A percentile compares a stretch with the other conserved stretches of the same genome.
Conservation (phyloP, 1,284 basidiomycete species). For the Somion occarium region DNA sequence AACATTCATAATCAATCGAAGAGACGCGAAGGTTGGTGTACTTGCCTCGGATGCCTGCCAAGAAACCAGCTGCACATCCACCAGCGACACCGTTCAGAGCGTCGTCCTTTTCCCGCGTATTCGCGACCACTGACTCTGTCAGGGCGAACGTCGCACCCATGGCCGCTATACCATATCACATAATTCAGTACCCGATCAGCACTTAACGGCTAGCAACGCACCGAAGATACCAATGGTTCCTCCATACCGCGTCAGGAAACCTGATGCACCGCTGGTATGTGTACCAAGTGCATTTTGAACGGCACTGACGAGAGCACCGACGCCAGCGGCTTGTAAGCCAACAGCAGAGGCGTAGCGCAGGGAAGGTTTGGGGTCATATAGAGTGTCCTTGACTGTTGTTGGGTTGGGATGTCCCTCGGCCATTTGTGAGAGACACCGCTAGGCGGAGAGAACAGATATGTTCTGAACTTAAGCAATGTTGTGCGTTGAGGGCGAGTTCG, state of each 20-base stretch:
- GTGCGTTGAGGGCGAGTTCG: not conserved
- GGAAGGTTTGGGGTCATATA: conserved; percentile 55
- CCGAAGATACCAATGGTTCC: conserved; percentile 82
- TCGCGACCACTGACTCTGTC: conserved; percentile 78
- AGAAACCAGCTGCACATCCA: conserved; percentile 90
- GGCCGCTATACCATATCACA: conserved; percentile 52
- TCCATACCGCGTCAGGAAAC: conserved; percentile 77
- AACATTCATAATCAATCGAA: conserved; percentile 2
- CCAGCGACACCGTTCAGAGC: conserved; percentile 82
- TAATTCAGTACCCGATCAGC: conserved; percentile 9
- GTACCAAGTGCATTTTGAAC: conserved; percentile 82
- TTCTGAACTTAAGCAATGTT: not conserved
- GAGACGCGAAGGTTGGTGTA: conserved; percentile 15
- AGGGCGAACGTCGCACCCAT: conserved; percentile 88
- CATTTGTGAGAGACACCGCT: conserved; percentile 14
- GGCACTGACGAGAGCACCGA: conserved; percentile 76
- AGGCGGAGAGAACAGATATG: not conserved
- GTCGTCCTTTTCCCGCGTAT: conserved; percentile 79
- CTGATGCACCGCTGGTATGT: conserved; percentile 84
- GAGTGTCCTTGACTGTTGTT: conserved; percentile 11
- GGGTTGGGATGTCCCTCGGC: conserved; percentile 17
- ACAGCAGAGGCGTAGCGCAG: conserved; percentile 56
- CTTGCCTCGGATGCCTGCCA: conserved; percentile 81
- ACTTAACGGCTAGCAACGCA: conserved; percentile 33
- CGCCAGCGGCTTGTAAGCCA: conserved; percentile 66